These are phyloP conservation scores for Lactifluus piperatus DNA, from an alignment of 768 basidiomycete species.

Conservation along the genomic window DNA sequence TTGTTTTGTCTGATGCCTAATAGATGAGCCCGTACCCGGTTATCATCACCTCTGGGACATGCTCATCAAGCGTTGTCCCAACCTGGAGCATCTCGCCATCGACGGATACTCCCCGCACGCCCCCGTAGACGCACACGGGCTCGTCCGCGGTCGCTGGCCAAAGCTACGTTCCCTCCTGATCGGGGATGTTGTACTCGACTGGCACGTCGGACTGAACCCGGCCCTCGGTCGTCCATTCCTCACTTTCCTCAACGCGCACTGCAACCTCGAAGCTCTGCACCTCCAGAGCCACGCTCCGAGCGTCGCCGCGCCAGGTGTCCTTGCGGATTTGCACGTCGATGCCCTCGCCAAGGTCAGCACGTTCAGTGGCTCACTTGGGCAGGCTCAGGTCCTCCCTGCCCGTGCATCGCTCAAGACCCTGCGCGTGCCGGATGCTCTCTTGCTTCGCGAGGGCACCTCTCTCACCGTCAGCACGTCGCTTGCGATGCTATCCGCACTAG, in stretches of 20 bases:
- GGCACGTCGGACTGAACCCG: constrained; percentile 31
- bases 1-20: constrained; percentile 2
- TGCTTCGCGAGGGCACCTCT: constrained; percentile 59
- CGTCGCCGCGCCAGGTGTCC: constrained; percentile 11
- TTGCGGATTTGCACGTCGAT: constrained; percentile 22
- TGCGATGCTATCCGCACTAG: constrained; percentile 44
- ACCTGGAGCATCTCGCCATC: constrained; percentile 56
- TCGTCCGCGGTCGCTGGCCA: constrained; percentile 62
- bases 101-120: constrained; percentile 41
- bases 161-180: constrained; percentile 48
- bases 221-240: constrained; percentile 49
- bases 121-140: constrained; percentile 45
- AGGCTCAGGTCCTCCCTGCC: constrained; percentile 50
- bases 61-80: constrained; percentile 54
- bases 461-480: constrained; percentile 53
- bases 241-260: constrained; percentile 60
- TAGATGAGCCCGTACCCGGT: constrained; percentile 40
- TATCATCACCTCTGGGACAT: constrained; percentile 58
- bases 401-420: constrained; percentile 40
- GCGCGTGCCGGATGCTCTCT: constrained; percentile 55
- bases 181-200: constrained; percentile 59
- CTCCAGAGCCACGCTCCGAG: constrained; percentile 32
- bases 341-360: constrained; percentile 28
- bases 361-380: constrained; percentile 60
- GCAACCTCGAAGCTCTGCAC: constrained; percentile 39